phyloP scores from a whole-genome alignment of 768 basidiomycete species.

The Galerina marginata region DNA sequence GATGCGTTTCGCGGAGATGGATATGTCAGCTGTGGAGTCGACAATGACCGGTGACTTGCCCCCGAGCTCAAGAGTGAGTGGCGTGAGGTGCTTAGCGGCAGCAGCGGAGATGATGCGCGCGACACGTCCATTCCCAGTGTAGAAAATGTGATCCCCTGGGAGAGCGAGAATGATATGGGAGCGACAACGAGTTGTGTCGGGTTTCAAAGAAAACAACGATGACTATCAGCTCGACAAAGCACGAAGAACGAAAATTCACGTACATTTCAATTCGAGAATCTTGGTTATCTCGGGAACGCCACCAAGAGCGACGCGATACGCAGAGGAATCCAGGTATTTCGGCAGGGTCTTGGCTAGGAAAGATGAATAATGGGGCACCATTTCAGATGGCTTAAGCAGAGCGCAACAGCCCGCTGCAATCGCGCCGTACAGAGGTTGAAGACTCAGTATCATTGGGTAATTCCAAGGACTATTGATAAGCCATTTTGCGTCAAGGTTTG shows the following conservation, averaged over 20 bases:
- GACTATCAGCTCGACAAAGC: too few species aligned
- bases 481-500: neutral
- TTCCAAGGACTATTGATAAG: slow-evolving; percentile 64
- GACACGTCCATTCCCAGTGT: slow-evolving; percentile 51
- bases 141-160: slow-evolving; percentile 47
- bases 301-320: slow-evolving; percentile 63
- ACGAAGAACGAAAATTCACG: neutral
- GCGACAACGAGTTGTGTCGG: too few species aligned
- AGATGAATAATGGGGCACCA: slow-evolving; percentile 50
- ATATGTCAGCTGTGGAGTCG: slow-evolving; percentile 42
- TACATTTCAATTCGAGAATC: slow-evolving; percentile 53
- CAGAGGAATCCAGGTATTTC: slow-evolving; percentile 51
- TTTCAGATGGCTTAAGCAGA: slow-evolving; percentile 71
- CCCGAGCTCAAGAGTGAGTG: slow-evolving; percentile 61
- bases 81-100: slow-evolving; percentile 59
- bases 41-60: slow-evolving; percentile 55
- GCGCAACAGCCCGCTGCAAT: slow-evolving; percentile 77
- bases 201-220: too few species aligned
- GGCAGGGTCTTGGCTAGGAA: slow-evolving; percentile 61
- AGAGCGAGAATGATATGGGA: neutral
- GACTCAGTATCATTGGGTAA: slow-evolving; percentile 59
- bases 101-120: slow-evolving; percentile 55
- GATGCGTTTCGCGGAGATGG: slow-evolving; percentile 64
- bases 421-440: slow-evolving; percentile 70
- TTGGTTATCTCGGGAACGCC: slow-evolving; percentile 60